A percentile compares a stretch with the other conserved stretches of the same genome.
phyloP scores from a whole-genome alignment of 441 rosid species.

The Croton setiger region DNA sequence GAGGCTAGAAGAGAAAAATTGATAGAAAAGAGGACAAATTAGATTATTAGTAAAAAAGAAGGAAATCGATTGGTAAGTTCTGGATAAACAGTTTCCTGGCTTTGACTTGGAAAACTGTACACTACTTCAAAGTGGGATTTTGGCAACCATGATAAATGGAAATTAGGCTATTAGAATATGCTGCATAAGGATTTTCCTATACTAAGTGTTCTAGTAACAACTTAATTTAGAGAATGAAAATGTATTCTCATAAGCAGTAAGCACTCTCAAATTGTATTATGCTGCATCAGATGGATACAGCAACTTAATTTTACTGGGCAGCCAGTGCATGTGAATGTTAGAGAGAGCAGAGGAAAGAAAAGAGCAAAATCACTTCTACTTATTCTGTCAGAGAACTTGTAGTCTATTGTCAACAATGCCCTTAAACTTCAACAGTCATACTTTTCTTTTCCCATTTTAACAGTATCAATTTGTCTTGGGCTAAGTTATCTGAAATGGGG shows the following conservation, averaged over 20 bases:
- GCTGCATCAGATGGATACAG: background rate
- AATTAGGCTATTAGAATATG: background rate
- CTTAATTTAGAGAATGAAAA: background rate
- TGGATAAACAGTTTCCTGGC: too few relatives aligned
- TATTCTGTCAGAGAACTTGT: background rate
- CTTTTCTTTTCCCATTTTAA: background rate
- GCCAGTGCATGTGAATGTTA: background rate
- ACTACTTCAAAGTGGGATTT: too few relatives aligned
- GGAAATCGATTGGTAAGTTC: too few relatives aligned
- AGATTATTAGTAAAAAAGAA: too few relatives aligned
- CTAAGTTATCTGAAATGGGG: background rate
- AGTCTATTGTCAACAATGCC: background rate
- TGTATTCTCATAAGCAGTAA: background rate
- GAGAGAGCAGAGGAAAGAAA: background rate
- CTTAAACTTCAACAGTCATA: background rate
- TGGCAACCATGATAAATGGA: conserved; percentile 5
- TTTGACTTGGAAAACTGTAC: too few relatives aligned
- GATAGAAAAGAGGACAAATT: too few relatives aligned
- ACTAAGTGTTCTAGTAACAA: background rate
- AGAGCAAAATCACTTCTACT: too few relatives aligned
- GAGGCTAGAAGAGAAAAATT: too few relatives aligned
- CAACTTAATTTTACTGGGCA: background rate
- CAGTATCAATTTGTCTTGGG: background rate
- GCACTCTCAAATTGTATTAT: background rate
- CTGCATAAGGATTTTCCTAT: background rate